Conservation (phyloP, 192 early-diverging fungal genomes). For the Podila epicladia region DNA sequence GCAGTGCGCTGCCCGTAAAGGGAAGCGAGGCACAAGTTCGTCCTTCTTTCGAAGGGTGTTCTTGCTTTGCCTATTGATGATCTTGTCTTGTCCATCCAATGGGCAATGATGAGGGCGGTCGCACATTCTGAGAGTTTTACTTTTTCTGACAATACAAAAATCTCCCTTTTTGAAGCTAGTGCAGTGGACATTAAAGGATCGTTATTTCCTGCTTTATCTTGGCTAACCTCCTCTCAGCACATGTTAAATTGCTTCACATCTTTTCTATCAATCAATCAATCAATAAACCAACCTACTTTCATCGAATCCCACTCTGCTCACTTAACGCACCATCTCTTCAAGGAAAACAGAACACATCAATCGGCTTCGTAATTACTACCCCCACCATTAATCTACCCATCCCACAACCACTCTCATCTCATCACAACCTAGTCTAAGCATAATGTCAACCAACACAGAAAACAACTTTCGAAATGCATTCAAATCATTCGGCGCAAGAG, state of each 20-base stretch:
- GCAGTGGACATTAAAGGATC: too few relatives aligned
- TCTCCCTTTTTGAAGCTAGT: too few relatives aligned
- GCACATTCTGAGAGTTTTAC: constrained; percentile 50
- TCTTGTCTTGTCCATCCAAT: constrained; percentile 29
- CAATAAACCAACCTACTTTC: too few relatives aligned
- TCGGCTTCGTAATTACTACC: too few relatives aligned
- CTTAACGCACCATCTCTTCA: too few relatives aligned
- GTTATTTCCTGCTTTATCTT: too few relatives aligned
- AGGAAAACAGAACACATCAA: too few relatives aligned
- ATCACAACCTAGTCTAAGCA: background rate
- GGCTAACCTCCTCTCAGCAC: too few relatives aligned
- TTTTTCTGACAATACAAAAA: background rate
- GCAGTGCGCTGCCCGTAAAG: constrained; percentile 54
- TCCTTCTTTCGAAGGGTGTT: constrained; percentile 9
- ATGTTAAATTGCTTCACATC: too few relatives aligned
- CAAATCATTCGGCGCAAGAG: constrained; percentile 54
- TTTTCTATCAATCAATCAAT: too few relatives aligned
- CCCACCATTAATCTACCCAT: too few relatives aligned
- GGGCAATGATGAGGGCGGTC: constrained; percentile 48
- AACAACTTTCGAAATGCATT: constrained; percentile 58
- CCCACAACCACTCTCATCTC: background rate
- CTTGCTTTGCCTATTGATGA: constrained; percentile 46
- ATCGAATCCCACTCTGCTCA: too few relatives aligned
- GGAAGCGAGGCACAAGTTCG: constrained; percentile 45
- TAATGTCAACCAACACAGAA: constrained; percentile 57